A percentile compares a stretch with the other conserved stretches of the same genome.
These are phyloP conservation scores for Myriosclerotinia duriaeana DNA, from an alignment of 2,329 filamentous ascomycete species.

Conservation along the genomic window DNA sequence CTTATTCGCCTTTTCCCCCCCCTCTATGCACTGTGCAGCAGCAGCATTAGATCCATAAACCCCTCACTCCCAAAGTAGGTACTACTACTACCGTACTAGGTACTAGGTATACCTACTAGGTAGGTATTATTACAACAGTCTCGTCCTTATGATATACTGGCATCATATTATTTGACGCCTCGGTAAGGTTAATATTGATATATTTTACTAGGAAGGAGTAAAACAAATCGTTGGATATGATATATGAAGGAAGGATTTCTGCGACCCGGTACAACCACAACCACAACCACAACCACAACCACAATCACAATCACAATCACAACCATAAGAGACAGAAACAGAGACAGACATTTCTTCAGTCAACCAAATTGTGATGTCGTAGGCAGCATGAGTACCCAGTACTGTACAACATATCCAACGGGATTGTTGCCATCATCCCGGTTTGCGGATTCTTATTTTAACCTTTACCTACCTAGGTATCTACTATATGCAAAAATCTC, in stretches of 20 bases:
- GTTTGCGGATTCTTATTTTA: not conserved
- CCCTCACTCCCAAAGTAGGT: not conserved
- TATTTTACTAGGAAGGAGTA: too few relatives aligned
- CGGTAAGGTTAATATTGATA: not conserved
- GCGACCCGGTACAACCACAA: not conserved
- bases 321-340: not conserved
- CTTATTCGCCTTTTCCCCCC: not conserved
- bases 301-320: not conserved
- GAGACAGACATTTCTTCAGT: not conserved
- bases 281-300: too few relatives aligned
- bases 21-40: too few relatives aligned
- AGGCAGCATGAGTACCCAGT: not conserved
- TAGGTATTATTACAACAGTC: not conserved
- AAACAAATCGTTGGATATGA: not conserved
- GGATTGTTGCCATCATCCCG: slow-evolving; percentile 13
- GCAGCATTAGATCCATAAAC: slow-evolving; percentile 9
- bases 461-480: not conserved
- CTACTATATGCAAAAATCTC: not conserved
- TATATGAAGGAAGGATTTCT: not conserved
- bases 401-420: slow-evolving; percentile 12
- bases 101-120: too few relatives aligned
- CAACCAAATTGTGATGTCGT: not conserved
- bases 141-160: too few relatives aligned
- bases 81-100: too few relatives aligned
- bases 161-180: too few relatives aligned